phyloP scores from a whole-genome alignment of 805 yeast species.

The Candida ovalis region DNA sequence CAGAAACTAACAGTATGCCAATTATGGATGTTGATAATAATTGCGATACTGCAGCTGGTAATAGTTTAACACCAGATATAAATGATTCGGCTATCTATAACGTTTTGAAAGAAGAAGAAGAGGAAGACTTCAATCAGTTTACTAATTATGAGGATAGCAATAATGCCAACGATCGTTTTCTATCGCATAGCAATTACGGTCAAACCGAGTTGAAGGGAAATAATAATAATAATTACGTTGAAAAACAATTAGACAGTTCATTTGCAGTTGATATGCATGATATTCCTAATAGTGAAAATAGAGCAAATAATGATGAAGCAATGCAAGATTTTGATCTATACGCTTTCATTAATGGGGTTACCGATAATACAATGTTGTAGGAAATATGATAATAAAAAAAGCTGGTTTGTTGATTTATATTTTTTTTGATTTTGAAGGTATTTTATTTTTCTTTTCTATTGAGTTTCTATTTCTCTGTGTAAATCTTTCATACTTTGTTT shows the following conservation, averaged over 20 bases:
- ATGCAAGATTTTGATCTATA: constrained; percentile 14
- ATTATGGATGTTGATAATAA: background rate
- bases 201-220: background rate
- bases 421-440: no score
- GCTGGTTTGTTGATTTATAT: no score
- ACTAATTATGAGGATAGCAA: background rate
- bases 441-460: no score
- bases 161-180: background rate
- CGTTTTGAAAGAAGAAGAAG: background rate
- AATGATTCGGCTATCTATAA: background rate
- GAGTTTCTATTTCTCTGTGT: no score
- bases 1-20: background rate
- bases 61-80: background rate
- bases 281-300: background rate
- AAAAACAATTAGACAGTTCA: background rate
- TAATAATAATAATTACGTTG: background rate
- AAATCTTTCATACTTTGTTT: no score
- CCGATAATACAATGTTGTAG: background rate
- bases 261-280: background rate
- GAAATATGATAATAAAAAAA: no score
- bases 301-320: constrained; percentile 1
- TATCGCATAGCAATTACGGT: background rate
- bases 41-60: background rate
- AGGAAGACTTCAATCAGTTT: background rate
- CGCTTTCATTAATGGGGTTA: constrained; percentile 15